These are phyloP conservation scores for Volvox reticuliferus DNA, from an alignment of 139 green algal species.

Conservation along the genomic window DNA sequence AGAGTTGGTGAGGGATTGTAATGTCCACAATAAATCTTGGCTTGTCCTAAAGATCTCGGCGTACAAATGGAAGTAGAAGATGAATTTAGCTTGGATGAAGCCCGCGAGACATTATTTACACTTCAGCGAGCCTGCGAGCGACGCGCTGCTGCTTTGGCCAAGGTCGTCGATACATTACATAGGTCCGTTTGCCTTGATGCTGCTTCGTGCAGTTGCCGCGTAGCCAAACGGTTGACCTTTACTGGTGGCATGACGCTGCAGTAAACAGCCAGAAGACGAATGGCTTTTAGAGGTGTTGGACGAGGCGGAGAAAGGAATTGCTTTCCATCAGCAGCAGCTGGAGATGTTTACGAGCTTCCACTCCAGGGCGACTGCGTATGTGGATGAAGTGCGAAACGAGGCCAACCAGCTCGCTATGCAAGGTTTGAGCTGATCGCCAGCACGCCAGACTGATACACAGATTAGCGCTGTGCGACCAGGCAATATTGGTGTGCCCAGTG, in stretches of 20 bases:
- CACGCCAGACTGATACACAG: no score
- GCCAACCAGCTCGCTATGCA: constrained; percentile 56
- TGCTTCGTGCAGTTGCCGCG: background rate
- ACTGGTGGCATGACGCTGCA: background rate
- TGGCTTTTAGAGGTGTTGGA: constrained; percentile 45
- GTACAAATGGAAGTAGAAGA: constrained; percentile 4
- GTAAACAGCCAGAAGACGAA: constrained; percentile 13
- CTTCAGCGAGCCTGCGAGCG: constrained; percentile 48
- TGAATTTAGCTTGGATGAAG: constrained; percentile 29
- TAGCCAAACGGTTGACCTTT: background rate
- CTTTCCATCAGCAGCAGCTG: constrained; percentile 60
- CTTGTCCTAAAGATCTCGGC: no score
- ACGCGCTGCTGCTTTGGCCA: constrained; percentile 16
- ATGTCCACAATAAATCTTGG: no score
- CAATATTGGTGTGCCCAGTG: no score
- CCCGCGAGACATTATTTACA: constrained; percentile 25
- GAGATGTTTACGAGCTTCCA: constrained; percentile 34
- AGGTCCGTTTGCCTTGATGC: background rate
- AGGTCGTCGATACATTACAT: constrained; percentile 41
- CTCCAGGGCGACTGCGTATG: constrained; percentile 28
- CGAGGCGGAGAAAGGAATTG: constrained; percentile 31
- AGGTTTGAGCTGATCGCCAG: constrained; percentile 25
- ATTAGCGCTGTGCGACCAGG: no score
- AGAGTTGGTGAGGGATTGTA: no score
- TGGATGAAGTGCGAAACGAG: constrained; percentile 49